These are phyloP conservation scores for Ambrosiella beaveri DNA, from an alignment of 2,329 filamentous ascomycete species.

Conservation along the genomic window DNA sequence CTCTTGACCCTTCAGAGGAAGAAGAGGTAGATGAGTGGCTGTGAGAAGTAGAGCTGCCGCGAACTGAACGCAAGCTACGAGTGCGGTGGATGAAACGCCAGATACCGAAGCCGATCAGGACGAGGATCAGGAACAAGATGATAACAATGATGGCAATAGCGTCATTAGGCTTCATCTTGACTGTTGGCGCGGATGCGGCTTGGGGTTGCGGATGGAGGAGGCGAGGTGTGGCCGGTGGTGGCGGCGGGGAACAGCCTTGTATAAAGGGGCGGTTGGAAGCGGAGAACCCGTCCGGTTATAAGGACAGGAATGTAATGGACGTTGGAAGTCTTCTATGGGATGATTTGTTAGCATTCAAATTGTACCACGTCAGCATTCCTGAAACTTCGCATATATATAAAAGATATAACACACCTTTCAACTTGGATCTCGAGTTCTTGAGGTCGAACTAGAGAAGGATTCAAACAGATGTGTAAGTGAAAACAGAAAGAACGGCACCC, in stretches of 20 bases:
- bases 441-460: too few relatives aligned
- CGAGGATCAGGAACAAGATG: slow-evolving; percentile 45
- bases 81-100: slow-evolving; percentile 36
- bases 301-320: too few relatives aligned
- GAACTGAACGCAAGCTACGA: neutral
- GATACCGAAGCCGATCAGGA: slow-evolving; percentile 44
- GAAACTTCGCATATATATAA: too few relatives aligned
- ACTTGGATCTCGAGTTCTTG: too few relatives aligned
- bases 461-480: too few relatives aligned
- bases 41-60: neutral
- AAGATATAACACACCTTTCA: too few relatives aligned
- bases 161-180: slow-evolving; percentile 40
- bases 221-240: neutral
- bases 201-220: neutral
- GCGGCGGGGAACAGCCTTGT: neutral
- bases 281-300: too few relatives aligned
- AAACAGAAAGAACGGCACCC: too few relatives aligned
- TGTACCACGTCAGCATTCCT: too few relatives aligned
- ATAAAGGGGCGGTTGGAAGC: too few relatives aligned
- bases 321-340: too few relatives aligned
- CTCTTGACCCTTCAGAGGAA: neutral
- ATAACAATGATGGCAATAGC: slow-evolving; percentile 53
- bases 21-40: neutral
- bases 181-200: neutral
- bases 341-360: too few relatives aligned